Evolutionary conservation across 768 basidiomycete genomes (phyloP).

Genomic region (Podaxis carcinomalis): DNA sequence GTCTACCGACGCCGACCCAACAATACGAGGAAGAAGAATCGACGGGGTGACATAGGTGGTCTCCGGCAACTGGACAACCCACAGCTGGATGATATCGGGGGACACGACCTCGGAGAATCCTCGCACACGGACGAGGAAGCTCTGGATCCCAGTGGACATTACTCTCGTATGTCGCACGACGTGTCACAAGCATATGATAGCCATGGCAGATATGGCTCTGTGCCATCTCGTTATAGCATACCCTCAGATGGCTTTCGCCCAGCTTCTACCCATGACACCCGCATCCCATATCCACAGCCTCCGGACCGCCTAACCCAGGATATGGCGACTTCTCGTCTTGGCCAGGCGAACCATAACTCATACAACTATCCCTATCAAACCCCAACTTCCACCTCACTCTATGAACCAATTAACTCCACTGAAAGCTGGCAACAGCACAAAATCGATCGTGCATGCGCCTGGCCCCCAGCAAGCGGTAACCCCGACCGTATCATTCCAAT

Average conservation of each 20-base stretch:
- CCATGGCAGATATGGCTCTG: constrained; percentile 23
- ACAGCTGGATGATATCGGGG: constrained; percentile 21
- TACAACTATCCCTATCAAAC: constrained; percentile 13
- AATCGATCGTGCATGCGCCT: constrained; percentile 10
- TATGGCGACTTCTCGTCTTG: constrained; percentile 17
- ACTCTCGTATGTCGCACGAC: constrained; percentile 19
- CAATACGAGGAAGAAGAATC: constrained; percentile 52
- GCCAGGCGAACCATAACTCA: constrained; percentile 2
- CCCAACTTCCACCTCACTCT: constrained; percentile 8
- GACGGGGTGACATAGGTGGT: constrained; percentile 9
- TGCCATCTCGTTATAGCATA: constrained; percentile 21
- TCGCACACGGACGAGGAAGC: constrained; percentile 33
- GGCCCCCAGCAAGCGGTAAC: constrained; percentile 4
- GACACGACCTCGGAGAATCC: constrained; percentile 29
- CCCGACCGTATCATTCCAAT: constrained; percentile 7
- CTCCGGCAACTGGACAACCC: constrained; percentile 22
- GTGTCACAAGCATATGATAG: constrained; percentile 19
- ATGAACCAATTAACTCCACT: constrained; percentile 4
- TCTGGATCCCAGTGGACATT: constrained; percentile 7
- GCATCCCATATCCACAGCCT: constrained; percentile 19
- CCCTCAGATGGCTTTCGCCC: constrained; percentile 17
- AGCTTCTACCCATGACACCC: constrained; percentile 19
- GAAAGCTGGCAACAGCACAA: constrained; percentile 12
- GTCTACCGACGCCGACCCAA: constrained; percentile 86
- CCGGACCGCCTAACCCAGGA: constrained; percentile 13